Conservation (phyloP, 371 early-diverging fungal species). For the Mortierella sp. region DNA sequence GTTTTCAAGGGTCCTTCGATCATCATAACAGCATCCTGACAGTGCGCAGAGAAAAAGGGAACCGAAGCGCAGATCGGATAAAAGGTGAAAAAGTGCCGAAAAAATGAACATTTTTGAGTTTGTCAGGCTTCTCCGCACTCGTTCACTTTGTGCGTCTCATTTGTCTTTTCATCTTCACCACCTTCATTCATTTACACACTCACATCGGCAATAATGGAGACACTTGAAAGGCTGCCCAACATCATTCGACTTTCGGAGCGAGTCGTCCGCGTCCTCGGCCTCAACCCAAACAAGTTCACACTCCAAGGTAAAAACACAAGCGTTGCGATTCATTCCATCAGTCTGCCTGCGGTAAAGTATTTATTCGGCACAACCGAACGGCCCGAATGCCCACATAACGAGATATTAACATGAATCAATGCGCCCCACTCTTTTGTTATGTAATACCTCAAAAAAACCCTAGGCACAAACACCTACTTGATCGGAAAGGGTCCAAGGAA, state of each 20-base stretch:
- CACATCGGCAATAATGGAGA: conserved; percentile 22
- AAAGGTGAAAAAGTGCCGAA: not conserved
- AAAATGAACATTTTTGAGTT: not conserved
- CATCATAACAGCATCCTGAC: not conserved
- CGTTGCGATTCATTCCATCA: not conserved
- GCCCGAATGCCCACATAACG: not conserved
- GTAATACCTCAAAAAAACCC: not conserved
- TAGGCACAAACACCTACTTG: conserved; percentile 92
- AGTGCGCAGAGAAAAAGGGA: not conserved
- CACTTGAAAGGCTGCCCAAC: conserved; percentile 55
- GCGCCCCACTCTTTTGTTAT: not conserved
- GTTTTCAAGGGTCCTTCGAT: not conserved
- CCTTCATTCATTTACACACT: not conserved
- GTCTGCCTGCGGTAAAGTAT: not conserved
- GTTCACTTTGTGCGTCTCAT: conserved; percentile 2
- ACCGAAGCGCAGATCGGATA: not conserved
- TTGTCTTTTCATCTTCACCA: not conserved
- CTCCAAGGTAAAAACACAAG: conserved; percentile 76
- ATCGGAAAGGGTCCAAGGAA: conserved; percentile 81
- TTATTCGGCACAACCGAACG: not conserved
- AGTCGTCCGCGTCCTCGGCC: conserved; percentile 73
- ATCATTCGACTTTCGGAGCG: conserved; percentile 63
- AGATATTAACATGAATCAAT: not conserved
- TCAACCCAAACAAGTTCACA: conserved; percentile 83
- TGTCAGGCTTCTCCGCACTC: not conserved